Base-by-base conservation (phyloP, 768 basidiomycete genomes). In the Cystobasidium ongulense region DNA sequence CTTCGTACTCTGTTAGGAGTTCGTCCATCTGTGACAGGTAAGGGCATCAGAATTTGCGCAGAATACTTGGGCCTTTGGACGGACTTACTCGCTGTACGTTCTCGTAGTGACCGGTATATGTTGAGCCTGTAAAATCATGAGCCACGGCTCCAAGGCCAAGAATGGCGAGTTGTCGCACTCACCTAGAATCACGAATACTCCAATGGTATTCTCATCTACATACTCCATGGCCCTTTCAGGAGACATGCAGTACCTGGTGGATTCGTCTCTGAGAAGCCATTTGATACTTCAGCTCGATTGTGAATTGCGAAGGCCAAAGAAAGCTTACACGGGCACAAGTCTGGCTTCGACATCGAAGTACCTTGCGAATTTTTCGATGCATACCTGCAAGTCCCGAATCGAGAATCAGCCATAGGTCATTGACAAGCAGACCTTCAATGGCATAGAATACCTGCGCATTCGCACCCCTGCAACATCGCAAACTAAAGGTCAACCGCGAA, bases 171-270 rank as follows among this genome's bases (percentile, higher is more conserved):
- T 17, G 53, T 25, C 78, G 82, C 52, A 78, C 57, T 84, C 83
- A 36, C 84, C 85, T 29, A 86, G 82, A 73, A 86, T 86, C 72
- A 86, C 86, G 75, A 87, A 89, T 65, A 89, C 82, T 38, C 88
- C 88, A 73, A 89, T 72, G 1, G 71, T 72, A 75, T 88, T 88
- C 82, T 89, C 88, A 77, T 89, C 88, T 18, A 89, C 84, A 63
- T 82, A 85, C 52, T 88, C 82, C 83, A 88, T 86, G 0, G 86
- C 87, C 62, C 83, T 84, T 79, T 87, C 84, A 0, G 88, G 84
- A 72, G 89, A 88, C 78, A 94, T 88, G 67, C 90, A 86, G 77
- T 92, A 90, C 21, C 46, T 41, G 41, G 90, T 88, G 80, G 84
- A 88, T 79, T 86, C 86, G n/a, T 82, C 83, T 52, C 57, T 59